Base-by-base conservation (phyloP, 768 basidiomycete species). In the Termitomyces titanicus region DNA sequence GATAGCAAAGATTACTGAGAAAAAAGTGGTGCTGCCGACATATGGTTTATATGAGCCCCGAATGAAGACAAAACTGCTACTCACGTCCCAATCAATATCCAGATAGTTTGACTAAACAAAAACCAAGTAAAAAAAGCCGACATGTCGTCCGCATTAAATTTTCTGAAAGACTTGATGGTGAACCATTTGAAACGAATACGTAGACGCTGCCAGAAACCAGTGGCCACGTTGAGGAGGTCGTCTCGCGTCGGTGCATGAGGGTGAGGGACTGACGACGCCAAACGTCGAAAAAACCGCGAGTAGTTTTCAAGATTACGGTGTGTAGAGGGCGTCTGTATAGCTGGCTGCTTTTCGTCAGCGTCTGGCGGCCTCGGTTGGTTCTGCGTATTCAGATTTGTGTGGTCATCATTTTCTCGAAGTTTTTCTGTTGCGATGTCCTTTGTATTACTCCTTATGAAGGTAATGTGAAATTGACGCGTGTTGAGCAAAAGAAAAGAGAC, bases 181-280 rank as follows among this genome's bases (percentile, higher is more conserved):
- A 94, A 89, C 97, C 97, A 99, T 68, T 94, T 94, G 75, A 98
- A 92, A n/a, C 93, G 83, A 61, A 98, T 89, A 20, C 87, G 81
- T 22, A 89, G 69, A 3, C 97, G 84, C 61, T 96, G 83, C 86
- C 94, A 94, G 68, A 95, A 94, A n/a, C 88, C 86, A 29, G 81
- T 89, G 3, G 95, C 87, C 3, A 92, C 88, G 18, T 81, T 83
- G 34, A 98, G 79, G 55, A 98, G 86, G 66, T 98, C 92, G 43
- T 97, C 94, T 40, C 87, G 83, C 0, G 92, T 91, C 0, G 94
- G 96, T 35, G 88, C 77, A 59, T 84, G 85, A 46, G 83, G 75
- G 64, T 86, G 87, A 4, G 92, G 93, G 20, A 94, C 74, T 25
- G 89, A 88, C 58, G 82, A 68, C 0, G 91, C 91, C 8, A 94